Evolutionary conservation across 306 rosid species (phyloP), one percentile per base, ranked within the genome.

Genomic region (Quercus wislizeni): DNA sequence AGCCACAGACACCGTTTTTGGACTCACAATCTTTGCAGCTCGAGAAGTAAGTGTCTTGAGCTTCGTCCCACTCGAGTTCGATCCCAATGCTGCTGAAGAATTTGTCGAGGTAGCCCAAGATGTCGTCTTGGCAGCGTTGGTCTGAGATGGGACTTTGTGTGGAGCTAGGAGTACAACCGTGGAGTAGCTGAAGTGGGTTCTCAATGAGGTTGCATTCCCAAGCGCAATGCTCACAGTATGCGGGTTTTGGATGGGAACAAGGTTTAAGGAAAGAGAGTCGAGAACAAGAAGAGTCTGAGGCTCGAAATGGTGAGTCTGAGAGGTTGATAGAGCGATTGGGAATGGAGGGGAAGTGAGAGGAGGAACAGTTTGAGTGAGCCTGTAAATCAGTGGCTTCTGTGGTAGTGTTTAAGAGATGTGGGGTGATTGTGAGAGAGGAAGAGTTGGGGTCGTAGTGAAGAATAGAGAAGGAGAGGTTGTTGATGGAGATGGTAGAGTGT

Each of bases 171-270:
- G 46, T 41, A 11, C 99, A 95, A 27, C 71, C 88, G 0, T 8
- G 89, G 55, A 91, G 83, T 4, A 93, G 83, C 71, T 73, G 76
- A 21, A 58, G 18, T 5, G 99, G 97, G 80, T 61, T 88, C 21
- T 93, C 82, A 35, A 90, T 84, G 79, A 95, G 91, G 70, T 78
- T 82, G 81, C 99, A 95, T 72, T 95, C 87, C 89, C 91, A 91
- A 0, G 95, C 89, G 30, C 98, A 95, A 18, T 70, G 90, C 80
- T 87, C 83, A 68, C 99, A 93, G 55, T 89, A 79, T 1, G 97
- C 88, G 0, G 89, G 86, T 8, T 77, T 15, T 0, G 88, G 94
- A 5, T 88, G 90, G 18, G 88, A 75, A 51, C 99, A 95, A 13
- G 97, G 91, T 5, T 71, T 76, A 62, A 95, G 96, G 38, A 77